A percentile compares a stretch with the other conserved stretches of the same genome.
Conservation (phyloP, 2,329 filamentous ascomycete genomes). For the Cladosporium velox region DNA sequence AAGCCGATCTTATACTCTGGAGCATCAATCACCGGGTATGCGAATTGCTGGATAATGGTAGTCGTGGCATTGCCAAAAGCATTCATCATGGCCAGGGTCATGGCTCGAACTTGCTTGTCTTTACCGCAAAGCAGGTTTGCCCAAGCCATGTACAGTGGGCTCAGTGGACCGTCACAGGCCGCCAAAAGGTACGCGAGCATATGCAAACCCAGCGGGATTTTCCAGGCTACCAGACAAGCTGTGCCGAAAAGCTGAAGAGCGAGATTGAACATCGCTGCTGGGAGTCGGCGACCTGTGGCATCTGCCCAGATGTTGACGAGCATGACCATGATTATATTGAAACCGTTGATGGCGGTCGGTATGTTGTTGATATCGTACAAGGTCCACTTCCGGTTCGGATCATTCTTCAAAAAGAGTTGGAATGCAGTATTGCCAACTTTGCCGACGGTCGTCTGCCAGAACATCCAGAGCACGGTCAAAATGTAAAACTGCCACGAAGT, state of each 20-base stretch:
- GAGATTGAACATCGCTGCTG: constrained; percentile 38
- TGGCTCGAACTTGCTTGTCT: constrained; percentile 40
- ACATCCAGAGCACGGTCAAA: neutral
- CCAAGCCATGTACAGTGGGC: constrained; percentile 41
- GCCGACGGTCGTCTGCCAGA: constrained; percentile 5
- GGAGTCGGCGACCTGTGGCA: constrained; percentile 38
- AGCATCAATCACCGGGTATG: constrained; percentile 22
- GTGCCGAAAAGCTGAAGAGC: constrained; percentile 12
- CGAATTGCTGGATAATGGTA: constrained; percentile 27
- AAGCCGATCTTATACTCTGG: constrained; percentile 22
- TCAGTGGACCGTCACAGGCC: constrained; percentile 40
- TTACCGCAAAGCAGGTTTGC: constrained; percentile 40
- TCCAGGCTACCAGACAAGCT: constrained; percentile 6
- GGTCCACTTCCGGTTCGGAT: constrained; percentile 46
- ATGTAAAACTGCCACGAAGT: constrained; percentile 8
- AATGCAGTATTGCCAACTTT: neutral
- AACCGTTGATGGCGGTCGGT: constrained; percentile 40
- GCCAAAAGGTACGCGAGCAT: constrained; percentile 42
- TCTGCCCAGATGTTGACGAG: constrained; percentile 29
- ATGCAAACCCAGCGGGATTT: constrained; percentile 30
- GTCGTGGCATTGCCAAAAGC: constrained; percentile 34
- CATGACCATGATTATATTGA: constrained; percentile 8
- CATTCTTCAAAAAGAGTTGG: constrained; percentile 60
- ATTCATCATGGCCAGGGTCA: constrained; percentile 42
- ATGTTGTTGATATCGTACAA: constrained; percentile 59